Evolutionary conservation across 208 protist species (phyloP).

Genomic region (Crithidia fasciculata): DNA sequence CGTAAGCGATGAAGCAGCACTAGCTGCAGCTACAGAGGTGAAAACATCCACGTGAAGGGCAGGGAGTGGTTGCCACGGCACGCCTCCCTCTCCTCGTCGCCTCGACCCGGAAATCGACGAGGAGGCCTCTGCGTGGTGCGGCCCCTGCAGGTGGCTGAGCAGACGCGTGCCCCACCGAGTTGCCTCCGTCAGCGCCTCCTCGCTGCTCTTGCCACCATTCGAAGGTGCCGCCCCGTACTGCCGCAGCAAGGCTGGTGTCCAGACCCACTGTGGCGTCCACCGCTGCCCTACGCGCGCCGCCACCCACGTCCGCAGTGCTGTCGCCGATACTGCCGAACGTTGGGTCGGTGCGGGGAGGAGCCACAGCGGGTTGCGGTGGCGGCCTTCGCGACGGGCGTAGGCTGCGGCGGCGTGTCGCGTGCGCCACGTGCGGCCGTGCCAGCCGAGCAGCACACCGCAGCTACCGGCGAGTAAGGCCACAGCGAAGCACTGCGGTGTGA

Average conservation of each 20-base stretch:
- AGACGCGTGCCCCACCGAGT: slow-evolving; percentile 22
- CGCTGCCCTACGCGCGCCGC: slow-evolving; percentile 15
- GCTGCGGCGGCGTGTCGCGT: background rate
- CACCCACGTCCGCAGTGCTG: slow-evolving; percentile 1
- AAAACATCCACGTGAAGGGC: slow-evolving; percentile 23
- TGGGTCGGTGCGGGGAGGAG: slow-evolving; percentile 35
- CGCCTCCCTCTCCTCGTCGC: background rate
- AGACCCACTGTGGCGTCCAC: slow-evolving; percentile 11
- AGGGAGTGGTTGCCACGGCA: slow-evolving; percentile 10
- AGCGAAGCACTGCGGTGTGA: background rate
- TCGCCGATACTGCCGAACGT: background rate
- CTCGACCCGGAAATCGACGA: no score
- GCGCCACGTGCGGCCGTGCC: slow-evolving; percentile 7
- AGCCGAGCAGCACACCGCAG: slow-evolving; percentile 7
- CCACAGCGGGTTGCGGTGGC: slow-evolving; percentile 30
- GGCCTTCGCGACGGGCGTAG: slow-evolving; percentile 17
- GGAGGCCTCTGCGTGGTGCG: background rate
- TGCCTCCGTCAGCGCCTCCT: background rate
- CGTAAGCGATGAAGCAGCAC: background rate
- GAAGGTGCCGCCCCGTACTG: background rate
- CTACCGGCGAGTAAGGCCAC: background rate
- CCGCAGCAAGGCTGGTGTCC: slow-evolving; percentile 19
- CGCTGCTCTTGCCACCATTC: no score
- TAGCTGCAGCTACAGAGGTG: background rate
- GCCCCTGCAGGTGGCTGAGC: slow-evolving; percentile 2